Percentiles rank a stretch among this genome's conserved stretches.
Conservation (phyloP, 2,329 filamentous ascomycete species). For the Myriosclerotinia duriaeana region DNA sequence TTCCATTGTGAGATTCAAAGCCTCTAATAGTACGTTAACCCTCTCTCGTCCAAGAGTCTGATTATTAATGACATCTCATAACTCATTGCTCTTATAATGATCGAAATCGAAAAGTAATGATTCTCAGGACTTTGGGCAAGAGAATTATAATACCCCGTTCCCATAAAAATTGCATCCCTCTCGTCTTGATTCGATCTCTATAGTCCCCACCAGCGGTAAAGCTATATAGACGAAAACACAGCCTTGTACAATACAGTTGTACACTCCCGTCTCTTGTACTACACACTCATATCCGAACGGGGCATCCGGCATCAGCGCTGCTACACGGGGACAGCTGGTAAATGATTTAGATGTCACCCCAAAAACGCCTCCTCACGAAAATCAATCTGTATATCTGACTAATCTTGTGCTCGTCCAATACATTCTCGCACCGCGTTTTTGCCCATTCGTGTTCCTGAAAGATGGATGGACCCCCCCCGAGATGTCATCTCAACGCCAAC, state of each 20-base stretch:
- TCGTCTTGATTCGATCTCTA: neutral
- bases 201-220: neutral
- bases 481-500: too few species aligned
- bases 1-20: neutral
- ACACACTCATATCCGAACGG: neutral
- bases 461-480: too few species aligned
- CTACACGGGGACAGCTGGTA: neutral
- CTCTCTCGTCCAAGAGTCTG: too few species aligned
- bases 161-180: neutral
- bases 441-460: too few species aligned
- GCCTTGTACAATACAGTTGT: too few species aligned
- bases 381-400: neutral
- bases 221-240: neutral
- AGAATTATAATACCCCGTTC: neutral
- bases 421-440: too few species aligned
- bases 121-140: too few species aligned
- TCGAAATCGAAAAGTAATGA: too few species aligned
- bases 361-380: constrained; percentile 11
- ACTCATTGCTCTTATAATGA: too few species aligned
- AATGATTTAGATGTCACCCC: neutral
- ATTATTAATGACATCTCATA: neutral
- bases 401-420: too few species aligned
- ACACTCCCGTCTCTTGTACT: too few species aligned
- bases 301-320: neutral
- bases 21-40: neutral